phyloP scores from a whole-genome alignment of 2,329 filamentous ascomycete genomes.

The Paraphoma chrysanthemicola region DNA sequence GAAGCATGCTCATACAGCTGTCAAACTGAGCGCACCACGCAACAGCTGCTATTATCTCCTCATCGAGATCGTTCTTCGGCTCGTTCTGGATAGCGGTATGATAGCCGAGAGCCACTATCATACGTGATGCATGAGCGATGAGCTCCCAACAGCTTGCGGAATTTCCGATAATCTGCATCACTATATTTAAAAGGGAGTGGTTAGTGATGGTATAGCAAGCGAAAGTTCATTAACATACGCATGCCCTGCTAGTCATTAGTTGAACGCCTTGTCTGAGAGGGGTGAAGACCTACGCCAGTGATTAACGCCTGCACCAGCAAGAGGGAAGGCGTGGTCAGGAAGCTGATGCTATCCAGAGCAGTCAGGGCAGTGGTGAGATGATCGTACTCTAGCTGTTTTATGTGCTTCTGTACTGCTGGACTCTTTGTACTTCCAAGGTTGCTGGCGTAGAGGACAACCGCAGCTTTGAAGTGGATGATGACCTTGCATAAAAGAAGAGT shows the following conservation, averaged over 20 bases:
- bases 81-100: constrained; percentile 25
- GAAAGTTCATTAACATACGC: background rate
- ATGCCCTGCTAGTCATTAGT: constrained; percentile 25
- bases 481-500: constrained; percentile 40
- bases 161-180: constrained; percentile 45
- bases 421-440: constrained; percentile 32
- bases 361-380: constrained; percentile 40
- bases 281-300: constrained; percentile 31
- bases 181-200: background rate
- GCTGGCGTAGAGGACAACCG: constrained; percentile 30
- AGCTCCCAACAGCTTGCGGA: constrained; percentile 41
- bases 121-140: constrained; percentile 39
- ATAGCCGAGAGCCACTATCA: constrained; percentile 40
- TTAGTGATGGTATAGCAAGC: background rate
- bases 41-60: constrained; percentile 36
- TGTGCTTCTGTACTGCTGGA: constrained; percentile 28
- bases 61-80: constrained; percentile 25
- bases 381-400: constrained; percentile 34
- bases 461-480: constrained; percentile 40
- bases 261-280: background rate
- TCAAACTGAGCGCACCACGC: constrained; percentile 43
- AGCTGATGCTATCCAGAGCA: constrained; percentile 36
- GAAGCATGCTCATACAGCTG: constrained; percentile 36
- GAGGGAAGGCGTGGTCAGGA: constrained; percentile 35
- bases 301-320: constrained; percentile 39